Evolutionary conservation across 2,329 filamentous ascomycete genomes (phyloP).

Genomic region (Fusarium sp.): DNA sequence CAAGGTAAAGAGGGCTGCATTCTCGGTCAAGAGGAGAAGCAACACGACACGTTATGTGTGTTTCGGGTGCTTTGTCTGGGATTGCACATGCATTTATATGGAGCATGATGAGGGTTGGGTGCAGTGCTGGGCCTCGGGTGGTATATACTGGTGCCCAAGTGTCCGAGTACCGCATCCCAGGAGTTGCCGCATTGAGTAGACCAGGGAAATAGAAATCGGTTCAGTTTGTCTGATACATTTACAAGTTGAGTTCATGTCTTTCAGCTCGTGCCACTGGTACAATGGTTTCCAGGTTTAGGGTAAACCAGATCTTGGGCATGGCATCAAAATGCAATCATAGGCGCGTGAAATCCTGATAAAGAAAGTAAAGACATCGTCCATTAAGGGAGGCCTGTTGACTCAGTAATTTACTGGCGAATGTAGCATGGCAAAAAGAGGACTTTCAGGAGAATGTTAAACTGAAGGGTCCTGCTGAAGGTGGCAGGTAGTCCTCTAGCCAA

Average conservation of each 20-base stretch:
- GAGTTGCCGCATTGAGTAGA: too few relatives aligned
- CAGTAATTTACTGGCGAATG: too few relatives aligned
- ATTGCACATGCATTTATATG: neutral
- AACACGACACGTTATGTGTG: neutral
- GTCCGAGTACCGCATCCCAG: too few relatives aligned
- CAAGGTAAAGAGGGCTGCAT: neutral
- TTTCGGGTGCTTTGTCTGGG: neutral
- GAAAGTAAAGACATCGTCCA: too few relatives aligned
- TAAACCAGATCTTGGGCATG: neutral
- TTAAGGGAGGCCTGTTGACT: too few relatives aligned
- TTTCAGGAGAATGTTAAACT: too few relatives aligned
- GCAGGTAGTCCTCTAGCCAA: too few relatives aligned
- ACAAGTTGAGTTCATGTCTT: neutral
- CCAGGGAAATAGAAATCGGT: neutral
- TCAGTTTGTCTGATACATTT: neutral
- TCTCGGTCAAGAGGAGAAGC: constrained; percentile 14
- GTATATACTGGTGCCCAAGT: neutral
- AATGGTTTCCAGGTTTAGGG: too few relatives aligned
- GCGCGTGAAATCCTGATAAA: too few relatives aligned
- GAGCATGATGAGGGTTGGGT: neutral
- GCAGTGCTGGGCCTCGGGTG: neutral
- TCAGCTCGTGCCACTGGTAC: too few relatives aligned
- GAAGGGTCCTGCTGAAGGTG: too few relatives aligned
- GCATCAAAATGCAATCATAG: neutral
- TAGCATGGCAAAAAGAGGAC: too few relatives aligned